These are phyloP conservation scores for Fusarium sp. DNA, from an alignment of 2,329 filamentous ascomycete genomes.

Conservation along the genomic window DNA sequence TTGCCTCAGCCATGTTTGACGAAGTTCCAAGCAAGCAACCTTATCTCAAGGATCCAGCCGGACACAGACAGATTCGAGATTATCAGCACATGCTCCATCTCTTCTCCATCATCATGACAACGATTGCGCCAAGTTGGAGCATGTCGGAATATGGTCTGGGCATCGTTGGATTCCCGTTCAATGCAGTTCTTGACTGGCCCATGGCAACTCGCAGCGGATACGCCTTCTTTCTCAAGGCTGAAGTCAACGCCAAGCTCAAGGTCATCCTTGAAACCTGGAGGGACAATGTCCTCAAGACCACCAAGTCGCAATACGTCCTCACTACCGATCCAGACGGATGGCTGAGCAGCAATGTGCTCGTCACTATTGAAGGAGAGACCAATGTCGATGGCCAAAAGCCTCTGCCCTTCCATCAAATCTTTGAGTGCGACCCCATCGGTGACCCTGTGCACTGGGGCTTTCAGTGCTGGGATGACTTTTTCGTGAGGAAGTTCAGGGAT, in stretches of 20 bases:
- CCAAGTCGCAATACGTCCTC: not conserved
- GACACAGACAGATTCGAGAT: conserved; percentile 23
- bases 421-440: not conserved
- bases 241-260: not conserved
- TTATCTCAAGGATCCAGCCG: conserved; percentile 25
- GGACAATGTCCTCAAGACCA: not conserved
- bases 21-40: conserved; percentile 40
- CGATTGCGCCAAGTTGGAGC: conserved; percentile 35
- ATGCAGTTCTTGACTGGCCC: conserved; percentile 16
- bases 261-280: conserved; percentile 12
- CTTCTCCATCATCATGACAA: conserved; percentile 27
- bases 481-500: conserved; percentile 8
- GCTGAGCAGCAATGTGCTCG: not conserved
- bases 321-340: not conserved
- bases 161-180: conserved; percentile 15
- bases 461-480: conserved; percentile 16
- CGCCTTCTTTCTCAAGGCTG: conserved; percentile 14
- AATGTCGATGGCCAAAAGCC: not conserved
- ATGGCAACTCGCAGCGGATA: conserved; percentile 23
- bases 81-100: conserved; percentile 40
- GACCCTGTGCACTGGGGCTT: conserved; percentile 7
- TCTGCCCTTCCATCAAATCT: conserved; percentile 5
- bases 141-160: not conserved
- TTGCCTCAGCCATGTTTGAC: conserved; percentile 25
- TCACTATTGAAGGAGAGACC: not conserved